Evolutionary conservation across 805 yeast genomes (phyloP).

Genomic region (Komagataella pastoris): DNA sequence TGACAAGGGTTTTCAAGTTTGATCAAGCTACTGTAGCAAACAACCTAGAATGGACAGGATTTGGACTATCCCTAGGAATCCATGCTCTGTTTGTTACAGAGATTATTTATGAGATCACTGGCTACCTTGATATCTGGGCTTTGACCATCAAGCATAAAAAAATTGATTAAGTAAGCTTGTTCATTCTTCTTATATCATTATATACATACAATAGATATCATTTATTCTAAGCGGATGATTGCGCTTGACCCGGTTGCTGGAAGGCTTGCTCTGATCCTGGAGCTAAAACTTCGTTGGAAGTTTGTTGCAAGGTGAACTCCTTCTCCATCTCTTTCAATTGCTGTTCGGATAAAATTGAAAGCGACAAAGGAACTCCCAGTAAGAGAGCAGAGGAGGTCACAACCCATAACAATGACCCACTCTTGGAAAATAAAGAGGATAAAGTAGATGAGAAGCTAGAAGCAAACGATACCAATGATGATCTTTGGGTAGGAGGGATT

Average conservation of each 20-base stretch:
- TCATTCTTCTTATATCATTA: neutral
- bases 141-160: conserved; percentile 72
- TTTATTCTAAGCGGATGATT: conserved; percentile 4
- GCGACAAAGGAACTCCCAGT: conserved; percentile 84
- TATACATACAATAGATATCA: neutral
- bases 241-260: conserved; percentile 10
- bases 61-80: conserved; percentile 53
- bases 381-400: conserved; percentile 72
- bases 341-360: conserved; percentile 84
- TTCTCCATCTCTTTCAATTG: conserved; percentile 91
- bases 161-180: conserved; percentile 13
- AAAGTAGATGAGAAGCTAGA: conserved; percentile 26
- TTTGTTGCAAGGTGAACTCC: conserved; percentile 72
- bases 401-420: conserved; percentile 78
- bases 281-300: conserved; percentile 62
- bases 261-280: conserved; percentile 44
- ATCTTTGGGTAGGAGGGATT: conserved; percentile 78
- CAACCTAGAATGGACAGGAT: conserved; percentile 50
- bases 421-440: conserved; percentile 33
- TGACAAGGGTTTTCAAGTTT: conserved; percentile 22
- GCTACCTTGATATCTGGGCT: conserved; percentile 75
- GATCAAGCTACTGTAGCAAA: conserved; percentile 28
- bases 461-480: conserved; percentile 20
- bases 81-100: conserved; percentile 65
- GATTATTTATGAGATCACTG: conserved; percentile 67